Base-by-base conservation (phyloP, 2,329 filamentous ascomycete genomes). In the Aphanocladium album region DNA sequence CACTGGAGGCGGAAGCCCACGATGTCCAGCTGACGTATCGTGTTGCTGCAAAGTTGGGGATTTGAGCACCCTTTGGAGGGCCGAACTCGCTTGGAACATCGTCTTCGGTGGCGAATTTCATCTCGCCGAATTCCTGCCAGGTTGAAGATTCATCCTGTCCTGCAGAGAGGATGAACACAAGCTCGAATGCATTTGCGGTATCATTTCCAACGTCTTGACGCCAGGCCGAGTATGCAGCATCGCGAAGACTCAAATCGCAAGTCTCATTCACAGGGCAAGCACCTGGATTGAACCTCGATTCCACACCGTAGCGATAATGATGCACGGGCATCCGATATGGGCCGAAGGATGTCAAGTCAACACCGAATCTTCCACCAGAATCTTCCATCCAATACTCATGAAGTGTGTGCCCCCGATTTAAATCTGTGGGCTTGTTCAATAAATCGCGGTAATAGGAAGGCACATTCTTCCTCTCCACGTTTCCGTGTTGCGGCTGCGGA, bases 361-460 rank as follows among this genome's bases (percentile, higher is more conserved):
- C 80, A 16, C 81, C 81, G 61, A 77, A 83, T 19, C 77, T 74
- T 2, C 81, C 80, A 14, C 74, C 77, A 1, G 79, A 81, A 67
- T 83, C 80, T 57, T 80, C 80, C 80, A 83, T 83, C 80, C 81
- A 83, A 65, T 83, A 83, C 67, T 83, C 80, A 62, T 83, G 80
- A 2, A 83, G 70, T 2, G 81, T 83, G 62, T 82, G 80, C 3
- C 75, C 75, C n/a, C 71, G 71, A 60, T 83, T 83, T 33, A 83
- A 67, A 4, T 79, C 77, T 43, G 71, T 74, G 0, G 80, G 80
- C 54, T 69, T 77, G 63, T 83, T 83, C 53, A 83, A 72, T 3
- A 83, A 69, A 62, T 83, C 78, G 1, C 9, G 27, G 16, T 47
- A 56, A 25, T 37, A 37, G 3, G 53, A 46, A 2, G 41, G 41